Conservation (phyloP, 768 basidiomycete species). For the Lactarius indigo region DNA sequence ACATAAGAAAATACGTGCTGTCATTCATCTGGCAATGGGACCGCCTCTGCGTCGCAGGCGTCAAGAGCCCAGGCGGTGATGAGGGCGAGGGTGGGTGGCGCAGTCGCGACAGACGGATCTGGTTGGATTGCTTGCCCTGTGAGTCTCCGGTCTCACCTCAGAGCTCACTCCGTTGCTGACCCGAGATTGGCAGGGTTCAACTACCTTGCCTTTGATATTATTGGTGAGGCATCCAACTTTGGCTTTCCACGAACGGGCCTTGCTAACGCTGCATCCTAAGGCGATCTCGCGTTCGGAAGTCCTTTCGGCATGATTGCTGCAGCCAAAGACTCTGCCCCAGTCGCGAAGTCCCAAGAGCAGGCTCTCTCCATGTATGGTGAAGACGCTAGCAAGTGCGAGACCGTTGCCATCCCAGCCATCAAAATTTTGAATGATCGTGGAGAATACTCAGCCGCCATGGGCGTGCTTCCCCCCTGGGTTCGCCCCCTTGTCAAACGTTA, state of each 20-base stretch:
- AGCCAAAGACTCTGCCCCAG: constrained; percentile 67
- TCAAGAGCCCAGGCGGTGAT: constrained; percentile 47
- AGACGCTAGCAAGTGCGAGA: constrained; percentile 39
- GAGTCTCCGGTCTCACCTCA: constrained; percentile 28
- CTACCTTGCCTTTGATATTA: constrained; percentile 71
- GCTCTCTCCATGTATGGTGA: constrained; percentile 54
- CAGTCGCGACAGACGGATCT: constrained; percentile 59
- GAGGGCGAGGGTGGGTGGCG: constrained; percentile 59
- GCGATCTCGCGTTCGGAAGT: constrained; percentile 75
- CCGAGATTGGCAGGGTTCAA: constrained; percentile 43
- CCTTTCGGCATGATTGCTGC: constrained; percentile 83
- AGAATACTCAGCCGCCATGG: constrained; percentile 40
- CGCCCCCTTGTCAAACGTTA: constrained; percentile 32
- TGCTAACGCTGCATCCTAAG: constrained; percentile 21
- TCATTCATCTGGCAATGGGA: constrained; percentile 71
- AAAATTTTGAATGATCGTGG: constrained; percentile 55
- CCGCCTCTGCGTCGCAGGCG: constrained; percentile 48
- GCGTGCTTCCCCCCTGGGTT: constrained; percentile 38
- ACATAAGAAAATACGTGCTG: constrained; percentile 58
- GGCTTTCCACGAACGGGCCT: neutral
- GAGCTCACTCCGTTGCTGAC: constrained; percentile 15
- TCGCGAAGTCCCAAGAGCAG: constrained; percentile 51
- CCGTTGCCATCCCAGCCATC: constrained; percentile 70
- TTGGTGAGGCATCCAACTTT: constrained; percentile 41
- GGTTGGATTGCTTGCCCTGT: constrained; percentile 75